Evolutionary conservation across 2,329 filamentous ascomycete species (phyloP).

Genomic region (Pseudogymnoascus pannorum): DNA sequence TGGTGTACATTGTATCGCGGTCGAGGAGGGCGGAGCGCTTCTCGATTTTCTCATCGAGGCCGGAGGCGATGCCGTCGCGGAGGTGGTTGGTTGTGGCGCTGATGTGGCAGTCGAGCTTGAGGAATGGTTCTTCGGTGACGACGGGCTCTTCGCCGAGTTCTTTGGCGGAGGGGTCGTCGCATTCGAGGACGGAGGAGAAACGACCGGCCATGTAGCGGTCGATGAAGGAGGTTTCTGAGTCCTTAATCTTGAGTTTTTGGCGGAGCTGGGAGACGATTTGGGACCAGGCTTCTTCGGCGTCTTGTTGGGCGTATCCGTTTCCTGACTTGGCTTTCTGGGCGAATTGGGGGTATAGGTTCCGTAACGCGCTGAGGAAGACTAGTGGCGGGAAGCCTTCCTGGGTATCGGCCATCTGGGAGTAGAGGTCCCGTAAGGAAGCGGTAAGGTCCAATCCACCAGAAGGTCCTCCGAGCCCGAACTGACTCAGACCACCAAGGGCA

Average conservation of each 20-base stretch:
- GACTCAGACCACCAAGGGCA: constrained; percentile 38
- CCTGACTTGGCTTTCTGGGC: constrained; percentile 79
- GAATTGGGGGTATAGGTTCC: constrained; percentile 81
- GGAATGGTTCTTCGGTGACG: constrained; percentile 65
- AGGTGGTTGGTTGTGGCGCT: constrained; percentile 80
- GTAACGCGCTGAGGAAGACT: constrained; percentile 73
- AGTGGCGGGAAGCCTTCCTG: constrained; percentile 80
- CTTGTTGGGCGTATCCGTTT: constrained; percentile 88
- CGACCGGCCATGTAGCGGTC: constrained; percentile 84
- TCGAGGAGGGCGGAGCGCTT: constrained; percentile 75
- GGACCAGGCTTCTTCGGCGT: constrained; percentile 97
- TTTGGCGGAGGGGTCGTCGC: constrained; percentile 72
- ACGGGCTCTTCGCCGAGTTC: constrained; percentile 66
- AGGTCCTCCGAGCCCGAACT: constrained; percentile 38
- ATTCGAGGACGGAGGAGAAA: constrained; percentile 71
- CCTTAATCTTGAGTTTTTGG: constrained; percentile 64
- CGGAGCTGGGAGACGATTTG: constrained; percentile 82
- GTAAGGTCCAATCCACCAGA: constrained; percentile 61
- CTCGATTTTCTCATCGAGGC: constrained; percentile 80
- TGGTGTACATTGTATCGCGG: constrained; percentile 78
- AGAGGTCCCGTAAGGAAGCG: constrained; percentile 70
- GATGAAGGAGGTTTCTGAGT: constrained; percentile 62
- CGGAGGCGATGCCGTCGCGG: constrained; percentile 76
- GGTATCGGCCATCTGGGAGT: constrained; percentile 82
- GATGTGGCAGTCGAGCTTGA: constrained; percentile 96